Conservation (phyloP, 2,329 filamentous ascomycete species). For the Penicillium brasilianum region DNA sequence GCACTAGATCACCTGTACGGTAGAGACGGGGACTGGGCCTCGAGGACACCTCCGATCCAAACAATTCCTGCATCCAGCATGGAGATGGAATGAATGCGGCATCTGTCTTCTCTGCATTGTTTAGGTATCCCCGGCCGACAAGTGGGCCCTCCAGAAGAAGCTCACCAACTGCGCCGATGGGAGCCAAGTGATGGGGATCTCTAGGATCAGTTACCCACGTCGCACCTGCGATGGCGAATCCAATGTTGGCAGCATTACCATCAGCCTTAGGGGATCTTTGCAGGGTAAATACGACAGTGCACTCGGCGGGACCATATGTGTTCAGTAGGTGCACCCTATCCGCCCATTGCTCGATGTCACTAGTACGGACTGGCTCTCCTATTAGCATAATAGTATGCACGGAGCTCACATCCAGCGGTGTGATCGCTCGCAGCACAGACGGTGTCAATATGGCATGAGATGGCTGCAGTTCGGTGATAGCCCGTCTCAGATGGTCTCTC, state of each 20-base stretch:
- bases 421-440: background rate
- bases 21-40: background rate
- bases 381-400: background rate
- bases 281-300: background rate
- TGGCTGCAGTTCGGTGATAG: background rate
- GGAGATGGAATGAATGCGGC: background rate
- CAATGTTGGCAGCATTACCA: background rate
- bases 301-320: conserved; percentile 28
- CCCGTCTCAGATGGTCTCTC: too few species aligned
- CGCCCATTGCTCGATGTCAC: conserved; percentile 1
- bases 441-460: conserved; percentile 1
- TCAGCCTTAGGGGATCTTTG: too few species aligned
- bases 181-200: background rate
- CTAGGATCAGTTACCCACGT: conserved; percentile 7
- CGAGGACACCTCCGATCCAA: background rate
- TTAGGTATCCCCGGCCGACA: background rate
- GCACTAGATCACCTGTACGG: conserved; percentile 16
- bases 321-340: background rate
- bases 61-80: background rate
- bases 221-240: background rate
- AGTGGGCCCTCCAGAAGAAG: background rate
- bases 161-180: background rate
- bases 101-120: background rate
- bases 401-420: background rate
- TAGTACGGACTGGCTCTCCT: background rate